Percentiles rank a stretch among this genome's conserved stretches.
phyloP scores from a whole-genome alignment of 768 basidiomycete genomes.

The Lactifluus volemus region DNA sequence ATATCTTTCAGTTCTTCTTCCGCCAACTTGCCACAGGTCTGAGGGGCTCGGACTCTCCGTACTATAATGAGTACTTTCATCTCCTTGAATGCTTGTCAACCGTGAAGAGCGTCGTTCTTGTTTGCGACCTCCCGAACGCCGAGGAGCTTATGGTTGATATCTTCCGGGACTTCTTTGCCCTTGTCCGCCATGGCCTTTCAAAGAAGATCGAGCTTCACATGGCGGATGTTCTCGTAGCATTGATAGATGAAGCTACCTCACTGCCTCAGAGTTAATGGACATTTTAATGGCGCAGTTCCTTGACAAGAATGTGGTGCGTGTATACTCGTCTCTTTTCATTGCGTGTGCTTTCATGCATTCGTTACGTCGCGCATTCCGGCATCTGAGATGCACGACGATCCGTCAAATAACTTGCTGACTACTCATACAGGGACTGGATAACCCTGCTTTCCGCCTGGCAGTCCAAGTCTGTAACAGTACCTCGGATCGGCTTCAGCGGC shows the following conservation, averaged over 20 bases:
- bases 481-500: constrained; percentile 78
- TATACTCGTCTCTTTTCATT: neutral
- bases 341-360: neutral
- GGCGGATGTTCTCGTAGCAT: constrained; percentile 81
- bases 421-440: constrained; percentile 49
- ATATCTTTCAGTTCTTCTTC: constrained; percentile 97
- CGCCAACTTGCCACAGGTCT: constrained; percentile 71
- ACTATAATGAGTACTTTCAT: constrained; percentile 90
- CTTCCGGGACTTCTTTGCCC: constrained; percentile 75
- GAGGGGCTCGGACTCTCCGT: constrained; percentile 68
- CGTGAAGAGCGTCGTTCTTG: constrained; percentile 90
- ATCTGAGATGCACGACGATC: neutral
- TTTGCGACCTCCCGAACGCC: constrained; percentile 81
- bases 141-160: constrained; percentile 80
- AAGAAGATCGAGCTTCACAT: constrained; percentile 83
- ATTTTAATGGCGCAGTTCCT: constrained; percentile 78
- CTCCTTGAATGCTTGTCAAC: constrained; percentile 89
- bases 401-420: neutral
- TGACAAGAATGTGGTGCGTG: constrained; percentile 63
- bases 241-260: constrained; percentile 78
- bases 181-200: constrained; percentile 63
- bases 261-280: constrained; percentile 79
- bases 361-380: neutral
- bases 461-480: constrained; percentile 79
- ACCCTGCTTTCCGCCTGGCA: constrained; percentile 73